Base-by-base conservation (phyloP, 1,284 basidiomycete genomes). In the Ustilago bromivora region DNA sequence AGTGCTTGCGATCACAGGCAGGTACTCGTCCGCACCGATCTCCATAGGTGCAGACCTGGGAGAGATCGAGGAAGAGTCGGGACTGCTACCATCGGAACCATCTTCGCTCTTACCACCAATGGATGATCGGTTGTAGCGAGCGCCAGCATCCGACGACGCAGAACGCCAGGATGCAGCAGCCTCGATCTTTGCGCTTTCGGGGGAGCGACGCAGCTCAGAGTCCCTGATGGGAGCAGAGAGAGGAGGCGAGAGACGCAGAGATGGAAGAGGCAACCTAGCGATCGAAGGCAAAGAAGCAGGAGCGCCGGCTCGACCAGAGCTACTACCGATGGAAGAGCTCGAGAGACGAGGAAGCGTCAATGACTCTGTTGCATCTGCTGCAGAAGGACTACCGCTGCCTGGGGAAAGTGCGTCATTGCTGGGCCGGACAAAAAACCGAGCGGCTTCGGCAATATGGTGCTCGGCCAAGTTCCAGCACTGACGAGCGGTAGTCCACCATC, bases 381-480 rank as follows among this genome's bases (percentile, higher is more conserved):
- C 38, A 5, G 43, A 43, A 35, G 36, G 19, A 17, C 12, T 36
- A 9, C 36, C 31, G 13, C 41, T 62, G 57, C 65, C 49, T 47
- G 71, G 66, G n/a, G 71, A 73, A n/a, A 66, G 71, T 4, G 71
- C 71, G 58, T 73, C 66, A 55, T 68, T 68, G 59, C 65, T 68
- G 54, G 69, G 69, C 41, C 68, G 60, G 57, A 76, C 65, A 72
- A 76, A 76, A 71, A 72, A 62, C 64, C 62, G 64, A 54, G 68
- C 76, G 17, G 71, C 71, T 6, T 74, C 71, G 15, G 34, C 41
- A 35, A 78, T 68, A 52, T 74, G 76, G 23, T 63, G 63, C 54
- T 78, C 76, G 12, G 61, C 19, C 61, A 78, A 0, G 62, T 66
- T 73, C 76, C 76, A 78, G 67, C 76, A 78, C 68, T 78, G 71